These are phyloP conservation scores for Trichosanthes cucumerina DNA, from an alignment of 306 rosid genomes.

Conservation along the genomic window DNA sequence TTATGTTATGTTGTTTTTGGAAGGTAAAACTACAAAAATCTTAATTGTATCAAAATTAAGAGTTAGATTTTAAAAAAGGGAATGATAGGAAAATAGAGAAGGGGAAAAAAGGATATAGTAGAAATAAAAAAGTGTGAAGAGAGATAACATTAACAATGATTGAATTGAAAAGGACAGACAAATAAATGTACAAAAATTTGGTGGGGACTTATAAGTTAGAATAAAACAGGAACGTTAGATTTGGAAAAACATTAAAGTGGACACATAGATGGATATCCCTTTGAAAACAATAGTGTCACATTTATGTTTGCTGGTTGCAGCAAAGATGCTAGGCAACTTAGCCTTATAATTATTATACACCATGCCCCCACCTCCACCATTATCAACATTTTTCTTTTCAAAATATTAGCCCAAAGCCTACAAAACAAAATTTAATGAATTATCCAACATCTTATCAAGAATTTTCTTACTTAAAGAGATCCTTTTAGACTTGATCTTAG, in stretches of 20 bases:
- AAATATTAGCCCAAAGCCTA: too few species aligned
- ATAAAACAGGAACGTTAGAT: slow-evolving; percentile 10
- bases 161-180: slow-evolving; percentile 4
- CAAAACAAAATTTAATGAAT: too few species aligned
- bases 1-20: neutral
- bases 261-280: neutral
- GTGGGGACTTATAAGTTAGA: slow-evolving; percentile 10
- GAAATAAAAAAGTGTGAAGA: neutral
- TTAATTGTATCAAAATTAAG: neutral
- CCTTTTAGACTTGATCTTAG: too few species aligned
- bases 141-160: neutral
- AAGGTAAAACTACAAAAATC: neutral
- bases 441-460: too few species aligned
- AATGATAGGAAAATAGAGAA: neutral
- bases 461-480: too few species aligned
- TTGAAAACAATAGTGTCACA: neutral
- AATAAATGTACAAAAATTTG: slow-evolving; percentile 7
- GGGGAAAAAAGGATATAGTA: neutral
- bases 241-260: neutral
- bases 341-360: neutral
- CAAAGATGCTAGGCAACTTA: slow-evolving; percentile 1
- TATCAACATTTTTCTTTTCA: neutral
- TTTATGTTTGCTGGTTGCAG: neutral
- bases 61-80: neutral
- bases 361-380: neutral